Percentiles rank a stretch among this genome's conserved stretches.
These are phyloP conservation scores for Guadua angustifolia DNA, from an alignment of 176 grass and related monocot genomes.

Conservation along the genomic window DNA sequence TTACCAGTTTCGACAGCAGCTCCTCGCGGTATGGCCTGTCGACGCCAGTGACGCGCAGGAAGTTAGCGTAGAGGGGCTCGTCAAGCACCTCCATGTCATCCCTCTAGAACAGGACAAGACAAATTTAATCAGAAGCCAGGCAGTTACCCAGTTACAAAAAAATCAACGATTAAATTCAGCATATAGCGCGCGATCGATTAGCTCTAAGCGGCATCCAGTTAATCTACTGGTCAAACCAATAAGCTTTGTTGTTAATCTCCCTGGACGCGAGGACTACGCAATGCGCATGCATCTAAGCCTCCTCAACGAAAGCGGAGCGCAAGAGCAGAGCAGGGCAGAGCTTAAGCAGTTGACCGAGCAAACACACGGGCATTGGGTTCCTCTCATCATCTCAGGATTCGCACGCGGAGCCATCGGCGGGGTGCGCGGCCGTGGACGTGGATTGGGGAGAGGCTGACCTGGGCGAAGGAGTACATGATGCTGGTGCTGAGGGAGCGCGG, in stretches of 20 bases:
- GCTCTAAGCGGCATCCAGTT: neutral
- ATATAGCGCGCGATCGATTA: neutral
- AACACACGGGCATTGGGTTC: neutral
- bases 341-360: neutral
- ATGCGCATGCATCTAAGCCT: too few species aligned
- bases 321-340: neutral
- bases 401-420: neutral
- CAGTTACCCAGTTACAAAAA: neutral
- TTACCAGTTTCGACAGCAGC: slow-evolving; percentile 83
- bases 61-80: slow-evolving; percentile 94
- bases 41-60: slow-evolving; percentile 62
- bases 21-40: slow-evolving; percentile 82
- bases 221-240: neutral
- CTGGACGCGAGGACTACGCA: too few species aligned
- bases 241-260: neutral
- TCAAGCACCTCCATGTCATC: slow-evolving; percentile 91
- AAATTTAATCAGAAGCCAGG: neutral
- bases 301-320: neutral
- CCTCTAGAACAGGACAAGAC: slow-evolving; percentile 52
- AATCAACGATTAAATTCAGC: neutral
- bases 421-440: neutral
- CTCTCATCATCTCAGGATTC: neutral
- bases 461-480: slow-evolving; percentile 99
- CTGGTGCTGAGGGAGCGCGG: slow-evolving; percentile 97
- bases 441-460: slow-evolving; percentile 46